A percentile compares a stretch with the other conserved stretches of the same genome.
Conservation (phyloP, 2,329 filamentous ascomycete genomes). For the Scytalidium lignicola region DNA sequence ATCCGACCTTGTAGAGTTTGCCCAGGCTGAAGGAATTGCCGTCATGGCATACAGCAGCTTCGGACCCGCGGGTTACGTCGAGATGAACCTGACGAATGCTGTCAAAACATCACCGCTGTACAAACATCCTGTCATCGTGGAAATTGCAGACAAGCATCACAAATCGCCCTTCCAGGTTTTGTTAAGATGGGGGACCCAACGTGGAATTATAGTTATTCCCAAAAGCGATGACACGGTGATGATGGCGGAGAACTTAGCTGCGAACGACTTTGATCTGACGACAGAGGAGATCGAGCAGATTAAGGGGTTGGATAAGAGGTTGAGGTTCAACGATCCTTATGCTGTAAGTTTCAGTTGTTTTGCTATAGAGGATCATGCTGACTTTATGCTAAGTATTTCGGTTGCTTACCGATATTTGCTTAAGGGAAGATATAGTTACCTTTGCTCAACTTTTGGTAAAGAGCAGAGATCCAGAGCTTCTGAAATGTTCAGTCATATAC, state of each 20-base stretch:
- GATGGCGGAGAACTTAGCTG: constrained; percentile 60
- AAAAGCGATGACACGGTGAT: constrained; percentile 56
- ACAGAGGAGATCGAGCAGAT: constrained; percentile 61
- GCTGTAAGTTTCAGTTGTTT: constrained; percentile 46
- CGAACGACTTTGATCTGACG: constrained; percentile 56
- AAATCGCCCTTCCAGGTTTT: constrained; percentile 77
- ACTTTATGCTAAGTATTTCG: not conserved
- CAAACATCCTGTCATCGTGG: constrained; percentile 59
- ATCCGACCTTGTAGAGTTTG: constrained; percentile 62
- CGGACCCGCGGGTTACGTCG: constrained; percentile 72
- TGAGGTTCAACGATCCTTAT: constrained; percentile 69
- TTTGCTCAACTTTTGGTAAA: no score
- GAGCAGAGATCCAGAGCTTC: no score
- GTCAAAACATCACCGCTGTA: constrained; percentile 63
- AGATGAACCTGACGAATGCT: constrained; percentile 68
- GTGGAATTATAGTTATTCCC: constrained; percentile 73
- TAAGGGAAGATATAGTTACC: no score
- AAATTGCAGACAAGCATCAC: constrained; percentile 62
- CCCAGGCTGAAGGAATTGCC: constrained; percentile 63
- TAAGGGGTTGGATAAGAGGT: constrained; percentile 51
- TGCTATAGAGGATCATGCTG: not conserved
- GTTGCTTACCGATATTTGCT: not conserved
- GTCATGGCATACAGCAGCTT: constrained; percentile 84
- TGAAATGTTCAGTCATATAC: no score
- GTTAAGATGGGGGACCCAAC: constrained; percentile 82